Base-by-base conservation (phyloP, 306 rosid species). In the Lablab purpureus region DNA sequence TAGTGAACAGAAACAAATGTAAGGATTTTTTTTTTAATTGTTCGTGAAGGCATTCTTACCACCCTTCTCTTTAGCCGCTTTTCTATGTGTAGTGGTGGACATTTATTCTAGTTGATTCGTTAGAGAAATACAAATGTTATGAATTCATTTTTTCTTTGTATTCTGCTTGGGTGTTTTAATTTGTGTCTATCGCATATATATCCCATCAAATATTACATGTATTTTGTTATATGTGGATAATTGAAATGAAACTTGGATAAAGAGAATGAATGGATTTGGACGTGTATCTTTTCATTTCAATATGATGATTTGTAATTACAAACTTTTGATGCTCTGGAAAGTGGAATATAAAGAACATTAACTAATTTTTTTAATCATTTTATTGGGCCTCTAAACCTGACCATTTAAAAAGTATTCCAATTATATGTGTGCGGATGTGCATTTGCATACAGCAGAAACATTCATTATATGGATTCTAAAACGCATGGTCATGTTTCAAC, bases 1-100 rank as follows among this genome's bases (percentile, higher is more conserved):
- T 49, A 93, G 96, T 19, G 99, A 95, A 77, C 98, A 93, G 87
- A 93, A 95, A 74, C 96, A 95, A 80, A 91, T 95, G 98, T 92
- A 88, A 86, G 95, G 27, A 71, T 63, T 8, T 4, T 6, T 40
- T 2, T 22, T n/a, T 56, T 6, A n/a, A 67, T 59, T 67, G 74
- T 67, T 62, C n/a, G 70, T 41, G 47, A 58, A 58, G 72, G 49
- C 50, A 66, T 21, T 43, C 58, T 27, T 79, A 19, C 6, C 55
- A 1, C 40, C 30, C 18, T 49, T 62, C 6, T 7, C 25, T 49
- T 73, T 40, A 41, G 71, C 43, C 67, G 75, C 19, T 64, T 77
- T 77, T 65, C 40, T 60, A 10, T 46, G 62, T 76, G 47, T 77
- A 54, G 43, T 56, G 65, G 51, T 47, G 46, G 19, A 72, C 27